Evolutionary conservation across 2,329 filamentous ascomycete genomes (phyloP).

Genomic region (Paecilomyces fulvus): DNA sequence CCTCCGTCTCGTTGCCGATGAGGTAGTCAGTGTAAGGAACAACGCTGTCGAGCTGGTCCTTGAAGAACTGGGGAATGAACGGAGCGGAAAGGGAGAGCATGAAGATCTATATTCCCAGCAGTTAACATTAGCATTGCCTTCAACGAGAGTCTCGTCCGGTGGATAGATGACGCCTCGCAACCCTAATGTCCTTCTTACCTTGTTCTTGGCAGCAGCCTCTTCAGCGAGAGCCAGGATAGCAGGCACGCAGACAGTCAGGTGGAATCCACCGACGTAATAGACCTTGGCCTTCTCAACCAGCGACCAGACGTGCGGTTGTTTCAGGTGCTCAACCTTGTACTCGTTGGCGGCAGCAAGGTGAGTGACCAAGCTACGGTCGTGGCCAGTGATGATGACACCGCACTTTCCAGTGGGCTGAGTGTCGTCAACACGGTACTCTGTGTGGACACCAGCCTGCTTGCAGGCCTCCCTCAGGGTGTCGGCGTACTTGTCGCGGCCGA

Average conservation of each 20-base stretch:
- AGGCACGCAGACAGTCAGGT: constrained; percentile 90
- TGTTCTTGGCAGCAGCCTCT: constrained; percentile 81
- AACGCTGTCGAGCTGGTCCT: constrained; percentile 80
- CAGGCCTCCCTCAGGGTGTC: constrained; percentile 80
- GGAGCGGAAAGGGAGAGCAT: constrained; percentile 87
- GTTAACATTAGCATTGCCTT: constrained; percentile 2
- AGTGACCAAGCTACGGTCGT: constrained; percentile 90
- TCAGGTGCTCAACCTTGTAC: constrained; percentile 90
- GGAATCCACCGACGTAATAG: constrained; percentile 93
- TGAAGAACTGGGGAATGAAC: constrained; percentile 97
- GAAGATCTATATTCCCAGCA: constrained; percentile 47
- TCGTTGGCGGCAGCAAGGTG: constrained; percentile 94
- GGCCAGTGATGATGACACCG: constrained; percentile 92
- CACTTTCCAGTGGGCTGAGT: constrained; percentile 82
- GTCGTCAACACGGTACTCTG: constrained; percentile 89
- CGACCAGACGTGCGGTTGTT: constrained; percentile 83
- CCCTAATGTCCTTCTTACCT: constrained; percentile 41
- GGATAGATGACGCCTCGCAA: neutral
- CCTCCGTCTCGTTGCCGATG: constrained; percentile 95
- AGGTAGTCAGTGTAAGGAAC: constrained; percentile 92
- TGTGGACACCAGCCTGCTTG: constrained; percentile 77
- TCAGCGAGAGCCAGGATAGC: constrained; percentile 85
- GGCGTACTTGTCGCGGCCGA: constrained; percentile 93
- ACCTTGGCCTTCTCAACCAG: constrained; percentile 80
- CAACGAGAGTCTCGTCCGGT: no score